These are phyloP conservation scores for Diplodia scrobiculata DNA, from an alignment of 2,329 filamentous ascomycete species.

Conservation along the genomic window DNA sequence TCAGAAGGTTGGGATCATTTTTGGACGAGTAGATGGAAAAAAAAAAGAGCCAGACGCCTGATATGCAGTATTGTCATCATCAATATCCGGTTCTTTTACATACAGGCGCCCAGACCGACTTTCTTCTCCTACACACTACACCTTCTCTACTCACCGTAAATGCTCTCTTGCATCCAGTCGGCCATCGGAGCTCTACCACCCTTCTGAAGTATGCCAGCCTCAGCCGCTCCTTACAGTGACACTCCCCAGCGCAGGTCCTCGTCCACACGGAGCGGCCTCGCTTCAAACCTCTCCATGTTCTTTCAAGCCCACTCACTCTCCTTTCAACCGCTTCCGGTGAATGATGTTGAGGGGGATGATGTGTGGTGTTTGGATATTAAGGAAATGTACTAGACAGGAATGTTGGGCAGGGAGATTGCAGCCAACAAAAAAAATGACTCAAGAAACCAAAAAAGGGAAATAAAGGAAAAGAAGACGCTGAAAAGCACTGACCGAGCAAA, in stretches of 20 bases:
- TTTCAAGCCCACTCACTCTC: background rate
- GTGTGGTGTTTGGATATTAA: constrained; percentile 16
- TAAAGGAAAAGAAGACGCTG: constrained; percentile 6
- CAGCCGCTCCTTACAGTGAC: background rate
- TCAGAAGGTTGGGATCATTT: background rate
- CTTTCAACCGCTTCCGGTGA: constrained; percentile 7
- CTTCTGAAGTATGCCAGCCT: background rate
- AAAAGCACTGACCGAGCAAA: constrained; percentile 15
- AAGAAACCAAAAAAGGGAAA: background rate
- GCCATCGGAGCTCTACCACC: background rate
- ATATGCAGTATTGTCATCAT: constrained; percentile 25
- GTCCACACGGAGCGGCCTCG: background rate
- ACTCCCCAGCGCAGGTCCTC: background rate
- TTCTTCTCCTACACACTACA: background rate
- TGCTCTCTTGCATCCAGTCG: background rate
- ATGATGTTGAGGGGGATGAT: background rate
- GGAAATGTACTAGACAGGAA: constrained; percentile 2
- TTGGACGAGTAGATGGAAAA: background rate
- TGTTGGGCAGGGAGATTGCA: background rate
- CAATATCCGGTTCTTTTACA: constrained; percentile 21
- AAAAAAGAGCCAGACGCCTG: constrained; percentile 22
- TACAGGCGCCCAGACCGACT: constrained; percentile 13
- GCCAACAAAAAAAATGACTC: background rate
- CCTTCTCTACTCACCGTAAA: background rate
- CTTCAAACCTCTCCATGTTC: background rate